Percentiles rank a stretch among this genome's conserved stretches.
Conservation (phyloP, 208 protist genomes). For the Blechomonas ayalai region DNA sequence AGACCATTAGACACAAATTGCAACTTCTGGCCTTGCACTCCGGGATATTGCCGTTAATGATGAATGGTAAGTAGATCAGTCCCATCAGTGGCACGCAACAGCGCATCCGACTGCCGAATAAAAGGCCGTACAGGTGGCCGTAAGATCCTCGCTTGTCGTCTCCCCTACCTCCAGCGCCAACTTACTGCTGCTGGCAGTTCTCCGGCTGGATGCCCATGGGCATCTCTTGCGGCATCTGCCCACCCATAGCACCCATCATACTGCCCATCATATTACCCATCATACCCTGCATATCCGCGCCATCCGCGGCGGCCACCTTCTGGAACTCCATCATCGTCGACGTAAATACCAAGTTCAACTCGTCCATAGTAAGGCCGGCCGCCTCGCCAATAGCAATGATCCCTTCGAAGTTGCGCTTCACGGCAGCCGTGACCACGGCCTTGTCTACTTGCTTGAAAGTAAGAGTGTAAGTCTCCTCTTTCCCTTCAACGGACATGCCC, state of each 20-base stretch:
- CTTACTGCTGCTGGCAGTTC: constrained; percentile 30
- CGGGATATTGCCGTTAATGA: too few species aligned
- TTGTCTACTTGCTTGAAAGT: constrained; percentile 4
- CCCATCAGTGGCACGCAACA: too few species aligned
- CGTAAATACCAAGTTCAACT: constrained; percentile 22
- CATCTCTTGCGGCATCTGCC: constrained; percentile 1
- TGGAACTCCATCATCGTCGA: constrained; percentile 13
- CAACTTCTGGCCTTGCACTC: too few species aligned
- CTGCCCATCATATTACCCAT: constrained; percentile 24
- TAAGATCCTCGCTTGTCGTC: too few species aligned
- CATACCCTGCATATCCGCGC: constrained; percentile 5
- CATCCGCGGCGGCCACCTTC: constrained; percentile 5
- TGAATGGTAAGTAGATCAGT: too few species aligned
- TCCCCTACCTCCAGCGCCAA: too few species aligned
- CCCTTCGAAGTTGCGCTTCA: constrained; percentile 35
- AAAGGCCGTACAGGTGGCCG: too few species aligned
- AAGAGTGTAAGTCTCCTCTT: constrained; percentile 12
- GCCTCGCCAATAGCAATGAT: constrained; percentile 35
- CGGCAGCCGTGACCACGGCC: constrained; percentile 4
- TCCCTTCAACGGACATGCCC: constrained; percentile 9
- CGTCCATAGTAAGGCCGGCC: constrained; percentile 21
- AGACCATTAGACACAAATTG: too few species aligned
- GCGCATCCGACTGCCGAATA: too few species aligned
- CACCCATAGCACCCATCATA: constrained; percentile 25
- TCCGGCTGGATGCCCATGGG: not conserved